Evolutionary conservation across 371 early-diverging fungal species (phyloP).

Genomic region (Phascolomyces articulosus): DNA sequence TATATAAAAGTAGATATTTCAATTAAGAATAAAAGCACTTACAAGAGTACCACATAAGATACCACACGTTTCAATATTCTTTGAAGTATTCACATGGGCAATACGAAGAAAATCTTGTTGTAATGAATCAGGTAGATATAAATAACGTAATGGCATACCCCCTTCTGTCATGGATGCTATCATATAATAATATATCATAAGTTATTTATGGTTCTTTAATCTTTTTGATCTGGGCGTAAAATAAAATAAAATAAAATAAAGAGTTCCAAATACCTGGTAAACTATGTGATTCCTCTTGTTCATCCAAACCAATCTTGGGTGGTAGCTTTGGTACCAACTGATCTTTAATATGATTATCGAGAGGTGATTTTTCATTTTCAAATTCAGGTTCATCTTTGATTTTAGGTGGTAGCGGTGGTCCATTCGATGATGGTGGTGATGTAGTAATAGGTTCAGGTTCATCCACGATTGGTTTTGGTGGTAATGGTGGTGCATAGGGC

Average conservation of each 20-base stretch:
- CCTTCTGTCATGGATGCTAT: conserved; percentile 50
- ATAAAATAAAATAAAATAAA: not conserved
- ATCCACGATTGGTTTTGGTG: conserved; percentile 14
- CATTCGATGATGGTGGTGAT: not conserved
- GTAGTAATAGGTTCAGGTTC: not conserved
- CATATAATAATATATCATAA: conserved; percentile 2
- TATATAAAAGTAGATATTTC: not conserved
- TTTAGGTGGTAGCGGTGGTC: conserved; percentile 16
- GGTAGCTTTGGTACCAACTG: conserved; percentile 19
- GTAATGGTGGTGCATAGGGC: conserved; percentile 8
- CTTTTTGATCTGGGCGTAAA: too few relatives aligned
- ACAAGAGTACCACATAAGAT: conserved; percentile 82
- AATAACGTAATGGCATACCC: conserved; percentile 66
- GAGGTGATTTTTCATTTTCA: not conserved
- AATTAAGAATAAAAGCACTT: conserved; percentile 7
- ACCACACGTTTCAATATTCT: conserved; percentile 91
- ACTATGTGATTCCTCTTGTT: not conserved
- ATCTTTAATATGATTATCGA: not conserved
- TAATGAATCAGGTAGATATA: conserved; percentile 69
- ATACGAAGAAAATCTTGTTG: conserved; percentile 71
- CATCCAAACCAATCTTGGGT: conserved; percentile 30
- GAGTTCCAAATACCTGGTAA: not conserved
- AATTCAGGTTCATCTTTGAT: not conserved
- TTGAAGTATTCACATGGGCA: conserved; percentile 75
- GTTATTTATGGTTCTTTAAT: too few relatives aligned